Conservation (phyloP, 2,329 filamentous ascomycete species). For the Nannizziopsis arthrosporioides region DNA sequence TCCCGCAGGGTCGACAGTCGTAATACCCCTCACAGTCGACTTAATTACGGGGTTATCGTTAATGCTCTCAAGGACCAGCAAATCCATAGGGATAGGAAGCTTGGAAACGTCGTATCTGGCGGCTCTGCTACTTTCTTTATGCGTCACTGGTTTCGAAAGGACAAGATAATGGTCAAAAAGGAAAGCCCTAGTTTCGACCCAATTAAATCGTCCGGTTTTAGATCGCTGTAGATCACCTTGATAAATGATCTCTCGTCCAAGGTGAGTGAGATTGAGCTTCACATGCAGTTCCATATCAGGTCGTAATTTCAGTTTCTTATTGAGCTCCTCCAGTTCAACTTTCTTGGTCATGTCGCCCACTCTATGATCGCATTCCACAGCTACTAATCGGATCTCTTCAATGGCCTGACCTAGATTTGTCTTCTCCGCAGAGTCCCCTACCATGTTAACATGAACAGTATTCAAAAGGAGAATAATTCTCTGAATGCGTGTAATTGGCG, state of each 20-base stretch:
- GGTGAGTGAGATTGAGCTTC: conserved; percentile 77
- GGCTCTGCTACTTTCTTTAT: conserved; percentile 56
- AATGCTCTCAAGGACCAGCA: conserved; percentile 81
- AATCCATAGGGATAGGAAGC: conserved; percentile 89
- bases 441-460: conserved; percentile 74
- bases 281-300: conserved; percentile 75
- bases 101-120: conserved; percentile 84
- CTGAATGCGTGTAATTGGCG: conserved; percentile 83
- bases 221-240: conserved; percentile 81
- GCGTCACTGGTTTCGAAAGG: conserved; percentile 64
- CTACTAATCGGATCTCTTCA: conserved; percentile 81
- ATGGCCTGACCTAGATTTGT: conserved; percentile 71
- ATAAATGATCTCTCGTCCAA: conserved; percentile 81
- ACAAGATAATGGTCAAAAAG: conserved; percentile 96
- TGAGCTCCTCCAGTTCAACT: conserved; percentile 75
- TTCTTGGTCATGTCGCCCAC: conserved; percentile 88
- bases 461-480: conserved; percentile 74
- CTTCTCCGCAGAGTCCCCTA: conserved; percentile 79
- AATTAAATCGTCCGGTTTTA: conserved; percentile 78
- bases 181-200: conserved; percentile 86
- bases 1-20: conserved; percentile 44
- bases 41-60: conserved; percentile 87
- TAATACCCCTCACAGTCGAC: conserved; percentile 59
- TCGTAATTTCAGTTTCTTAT: conserved; percentile 69
- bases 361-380: conserved; percentile 78